Evolutionary conservation across 2,329 filamentous ascomycete species (phyloP), one percentile per base, ranked within the genome.

Genomic region (Phialophora macrospora): DNA sequence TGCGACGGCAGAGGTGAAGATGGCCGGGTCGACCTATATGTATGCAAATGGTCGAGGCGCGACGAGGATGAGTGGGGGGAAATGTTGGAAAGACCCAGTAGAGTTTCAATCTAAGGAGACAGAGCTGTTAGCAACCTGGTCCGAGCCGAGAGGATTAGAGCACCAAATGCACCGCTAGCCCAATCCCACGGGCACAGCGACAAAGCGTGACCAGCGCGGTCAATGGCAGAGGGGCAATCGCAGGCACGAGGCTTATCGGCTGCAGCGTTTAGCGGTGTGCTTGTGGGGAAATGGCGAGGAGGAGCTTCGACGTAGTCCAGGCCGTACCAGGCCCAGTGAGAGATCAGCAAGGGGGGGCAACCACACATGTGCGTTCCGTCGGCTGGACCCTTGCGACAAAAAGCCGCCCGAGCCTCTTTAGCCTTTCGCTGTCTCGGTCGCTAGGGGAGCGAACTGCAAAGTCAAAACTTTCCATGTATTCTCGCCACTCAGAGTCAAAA

Each of bases 261-360:
- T 46, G 26, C 38, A 59, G 14, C 17, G 26, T 34, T 44, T 26
- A 24, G 56, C 56, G 56, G 56, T 59, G 56, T 48, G 41, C 24
- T 26, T 24, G 48, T 51, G 26, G 26, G 41, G 26, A 49, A 30
- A 48, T 41, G 56, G 56, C 8, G 20, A 32, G 26, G 12, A 14
- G 20, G 24, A 49, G 20, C 48, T 51, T 6, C 3, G 24, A 22
- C 26, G 48, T 22, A 51, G 48, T 22, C n/a, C 48, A 28, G 48
- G 30, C 30, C 30, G 30, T 30, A 8, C 30, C 7, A 30, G 30
- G 38, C 38, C 48, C n/a, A 22, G 26, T 4, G 22, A 26, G 48
- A 4, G 48, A 51, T 51, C 48, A 28, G 48, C 48, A 51, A 51
- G 22, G 48, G 22, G 48, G 48, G 48, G 20, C 48, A 26, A 26